A percentile compares a stretch with the other conserved stretches of the same genome.
Conservation (phyloP, 768 basidiomycete species). For the Brasilioporus rufonigricans region DNA sequence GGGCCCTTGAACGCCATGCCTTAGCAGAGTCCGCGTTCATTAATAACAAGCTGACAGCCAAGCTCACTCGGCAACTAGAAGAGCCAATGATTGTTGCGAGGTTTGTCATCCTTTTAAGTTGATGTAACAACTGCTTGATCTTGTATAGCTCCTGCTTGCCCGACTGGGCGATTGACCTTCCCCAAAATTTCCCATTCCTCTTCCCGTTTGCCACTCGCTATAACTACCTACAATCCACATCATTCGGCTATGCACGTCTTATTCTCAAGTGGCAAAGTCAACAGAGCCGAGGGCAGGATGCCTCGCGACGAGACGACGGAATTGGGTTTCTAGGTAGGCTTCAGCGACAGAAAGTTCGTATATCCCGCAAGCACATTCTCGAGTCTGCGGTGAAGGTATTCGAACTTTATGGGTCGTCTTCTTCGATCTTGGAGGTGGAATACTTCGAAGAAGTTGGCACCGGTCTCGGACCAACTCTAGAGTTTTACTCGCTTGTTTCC, state of each 20-base stretch:
- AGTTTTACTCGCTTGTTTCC: constrained; percentile 97
- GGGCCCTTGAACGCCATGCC: constrained; percentile 50
- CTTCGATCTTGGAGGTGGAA: constrained; percentile 93
- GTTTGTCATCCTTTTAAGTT: constrained; percentile 40
- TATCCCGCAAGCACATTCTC: constrained; percentile 90
- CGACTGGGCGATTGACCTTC: constrained; percentile 95
- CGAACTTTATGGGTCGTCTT: constrained; percentile 93
- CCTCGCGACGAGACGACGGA: constrained; percentile 81
- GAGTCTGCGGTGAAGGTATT: constrained; percentile 97
- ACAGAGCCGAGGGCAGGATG: constrained; percentile 75
- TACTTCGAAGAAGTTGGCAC: constrained; percentile 99
- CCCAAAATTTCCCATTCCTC: constrained; percentile 96
- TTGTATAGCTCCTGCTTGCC: constrained; percentile 82
- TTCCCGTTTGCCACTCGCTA: constrained; percentile 99
- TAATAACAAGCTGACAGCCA: constrained; percentile 97
- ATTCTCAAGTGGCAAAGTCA: constrained; percentile 95
- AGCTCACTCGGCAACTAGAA: constrained; percentile 94
- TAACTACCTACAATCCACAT: constrained; percentile 95
- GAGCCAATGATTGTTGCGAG: constrained; percentile 99
- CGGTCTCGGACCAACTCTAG: constrained; percentile 93
- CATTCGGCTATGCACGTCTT: constrained; percentile 94
- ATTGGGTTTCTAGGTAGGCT: constrained; percentile 90
- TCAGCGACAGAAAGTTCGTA: constrained; percentile 94
- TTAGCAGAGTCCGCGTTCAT: constrained; percentile 85
- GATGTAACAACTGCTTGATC: not conserved